phyloP scores from a whole-genome alignment of 441 rosid species.

The Raphanus hybrid region DNA sequence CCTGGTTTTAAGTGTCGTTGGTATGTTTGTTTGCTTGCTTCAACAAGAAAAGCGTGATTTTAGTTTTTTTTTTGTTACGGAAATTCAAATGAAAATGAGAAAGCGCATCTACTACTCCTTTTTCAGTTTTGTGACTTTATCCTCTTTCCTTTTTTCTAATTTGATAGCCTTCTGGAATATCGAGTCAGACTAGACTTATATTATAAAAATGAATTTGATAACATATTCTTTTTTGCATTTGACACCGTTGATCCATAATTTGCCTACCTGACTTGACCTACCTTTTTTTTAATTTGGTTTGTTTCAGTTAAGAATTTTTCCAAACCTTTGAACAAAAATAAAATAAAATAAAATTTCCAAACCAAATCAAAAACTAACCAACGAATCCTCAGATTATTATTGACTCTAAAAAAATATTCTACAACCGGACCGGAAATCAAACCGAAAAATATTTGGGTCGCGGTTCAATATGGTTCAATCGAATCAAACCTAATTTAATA shows the following conservation, averaged over 20 bases:
- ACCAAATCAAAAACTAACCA: constrained; percentile 33
- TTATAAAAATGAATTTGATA: too few relatives aligned
- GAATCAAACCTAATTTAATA: too few relatives aligned
- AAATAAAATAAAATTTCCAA: background rate
- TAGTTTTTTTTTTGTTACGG: background rate
- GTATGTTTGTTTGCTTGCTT: constrained; percentile 7
- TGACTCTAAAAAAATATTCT: background rate
- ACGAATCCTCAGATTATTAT: background rate
- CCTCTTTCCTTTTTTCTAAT: background rate
- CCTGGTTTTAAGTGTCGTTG: constrained; percentile 18
- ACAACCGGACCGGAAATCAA: too few relatives aligned
- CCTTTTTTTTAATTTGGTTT: constrained; percentile 12
- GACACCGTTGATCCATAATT: constrained; percentile 28
- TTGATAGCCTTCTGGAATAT: constrained; percentile 25
- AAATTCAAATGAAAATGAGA: constrained; percentile 34
- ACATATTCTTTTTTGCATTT: background rate
- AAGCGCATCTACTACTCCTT: background rate
- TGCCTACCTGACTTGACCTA: constrained; percentile 41
- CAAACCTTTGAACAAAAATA: constrained; percentile 6
- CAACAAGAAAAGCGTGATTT: constrained; percentile 32
- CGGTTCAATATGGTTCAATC: too few relatives aligned
- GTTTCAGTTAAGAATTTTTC: background rate
- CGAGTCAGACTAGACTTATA: constrained; percentile 36
- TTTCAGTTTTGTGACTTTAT: too few relatives aligned
- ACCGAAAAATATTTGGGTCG: too few relatives aligned